Evolutionary conservation across 2,329 filamentous ascomycete species (phyloP).

Genomic region (Venturia effusa): DNA sequence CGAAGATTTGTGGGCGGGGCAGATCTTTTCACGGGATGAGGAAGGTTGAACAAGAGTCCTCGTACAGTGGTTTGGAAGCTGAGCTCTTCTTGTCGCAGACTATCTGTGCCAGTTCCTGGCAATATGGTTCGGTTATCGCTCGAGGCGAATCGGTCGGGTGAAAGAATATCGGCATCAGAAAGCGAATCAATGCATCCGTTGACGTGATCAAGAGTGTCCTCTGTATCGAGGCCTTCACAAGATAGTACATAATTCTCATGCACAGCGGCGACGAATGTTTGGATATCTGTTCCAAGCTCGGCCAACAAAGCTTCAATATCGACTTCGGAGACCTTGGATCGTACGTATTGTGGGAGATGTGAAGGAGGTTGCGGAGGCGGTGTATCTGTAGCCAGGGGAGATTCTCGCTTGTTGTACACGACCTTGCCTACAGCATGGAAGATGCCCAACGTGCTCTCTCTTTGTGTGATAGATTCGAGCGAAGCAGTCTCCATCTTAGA

Average conservation of each 20-base stretch:
- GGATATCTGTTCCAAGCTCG: slow-evolving; percentile 83
- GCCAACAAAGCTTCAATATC: slow-evolving; percentile 65
- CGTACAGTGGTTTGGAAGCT: slow-evolving; percentile 84
- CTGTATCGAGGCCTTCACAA: slow-evolving; percentile 53
- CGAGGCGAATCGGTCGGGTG: slow-evolving; percentile 59
- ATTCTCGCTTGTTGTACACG: slow-evolving; percentile 83
- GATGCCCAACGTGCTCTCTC: slow-evolving; percentile 82
- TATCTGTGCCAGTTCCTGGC: slow-evolving; percentile 49
- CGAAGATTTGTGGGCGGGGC: slow-evolving; percentile 27
- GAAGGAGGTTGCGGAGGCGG: slow-evolving; percentile 33
- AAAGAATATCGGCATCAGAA: slow-evolving; percentile 80
- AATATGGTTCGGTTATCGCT: slow-evolving; percentile 37
- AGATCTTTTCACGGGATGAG: slow-evolving; percentile 66
- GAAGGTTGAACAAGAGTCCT: slow-evolving; percentile 74
- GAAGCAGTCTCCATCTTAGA: slow-evolving; percentile 72
- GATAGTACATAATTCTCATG: slow-evolving; percentile 92
- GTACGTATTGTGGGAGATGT: slow-evolving; percentile 33
- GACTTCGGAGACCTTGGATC: slow-evolving; percentile 34
- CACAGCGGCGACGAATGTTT: slow-evolving; percentile 79
- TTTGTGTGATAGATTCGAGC: slow-evolving; percentile 68
- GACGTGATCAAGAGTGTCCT: slow-evolving; percentile 61
- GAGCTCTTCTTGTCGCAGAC: slow-evolving; percentile 85
- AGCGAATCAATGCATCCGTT: slow-evolving; percentile 78
- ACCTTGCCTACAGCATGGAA: slow-evolving; percentile 96
- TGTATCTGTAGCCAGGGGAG: slow-evolving; percentile 23